phyloP scores from a whole-genome alignment of 768 basidiomycete species.

The Mycena metata region DNA sequence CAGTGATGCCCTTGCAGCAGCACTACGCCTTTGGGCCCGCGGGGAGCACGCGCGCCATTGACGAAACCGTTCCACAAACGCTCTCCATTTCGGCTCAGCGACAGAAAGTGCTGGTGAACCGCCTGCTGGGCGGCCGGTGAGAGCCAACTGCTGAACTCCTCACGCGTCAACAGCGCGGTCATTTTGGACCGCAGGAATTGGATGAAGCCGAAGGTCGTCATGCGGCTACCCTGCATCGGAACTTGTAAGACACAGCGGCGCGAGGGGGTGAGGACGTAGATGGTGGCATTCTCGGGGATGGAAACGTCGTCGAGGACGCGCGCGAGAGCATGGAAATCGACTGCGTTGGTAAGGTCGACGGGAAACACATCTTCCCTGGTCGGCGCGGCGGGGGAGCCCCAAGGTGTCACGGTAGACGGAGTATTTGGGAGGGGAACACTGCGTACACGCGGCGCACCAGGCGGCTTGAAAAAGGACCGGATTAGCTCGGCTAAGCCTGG shows the following conservation, averaged over 20 bases:
- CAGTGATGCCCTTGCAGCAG: conserved; percentile 15
- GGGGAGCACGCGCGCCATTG: neutral
- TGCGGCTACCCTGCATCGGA: neutral
- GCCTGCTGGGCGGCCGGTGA: neutral
- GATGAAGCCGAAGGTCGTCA: conserved; percentile 14
- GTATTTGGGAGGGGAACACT: conserved; percentile 18
- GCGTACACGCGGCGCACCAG: conserved; percentile 13
- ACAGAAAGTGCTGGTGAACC: conserved; percentile 21
- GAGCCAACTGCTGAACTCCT: conserved; percentile 5
- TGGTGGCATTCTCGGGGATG: conserved; percentile 9
- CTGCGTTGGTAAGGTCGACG: conserved; percentile 17
- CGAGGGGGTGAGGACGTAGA: conserved; percentile 17
- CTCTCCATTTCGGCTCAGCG: neutral
- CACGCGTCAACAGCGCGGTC: conserved; percentile 9
- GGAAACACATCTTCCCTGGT: conserved; percentile 7
- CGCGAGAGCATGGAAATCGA: conserved; percentile 26
- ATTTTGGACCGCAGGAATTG: conserved; percentile 17
- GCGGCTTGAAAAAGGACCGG: conserved; percentile 8
- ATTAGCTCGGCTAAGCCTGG: neutral
- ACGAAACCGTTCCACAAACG: conserved; percentile 23
- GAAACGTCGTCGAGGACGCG: neutral
- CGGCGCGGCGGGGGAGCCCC: neutral
- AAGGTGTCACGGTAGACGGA: neutral
- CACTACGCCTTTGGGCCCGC: conserved; percentile 22
- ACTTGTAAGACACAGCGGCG: conserved; percentile 13